Evolutionary conservation across 768 basidiomycete species (phyloP).

Genomic region (Podaxis mareebaensis): DNA sequence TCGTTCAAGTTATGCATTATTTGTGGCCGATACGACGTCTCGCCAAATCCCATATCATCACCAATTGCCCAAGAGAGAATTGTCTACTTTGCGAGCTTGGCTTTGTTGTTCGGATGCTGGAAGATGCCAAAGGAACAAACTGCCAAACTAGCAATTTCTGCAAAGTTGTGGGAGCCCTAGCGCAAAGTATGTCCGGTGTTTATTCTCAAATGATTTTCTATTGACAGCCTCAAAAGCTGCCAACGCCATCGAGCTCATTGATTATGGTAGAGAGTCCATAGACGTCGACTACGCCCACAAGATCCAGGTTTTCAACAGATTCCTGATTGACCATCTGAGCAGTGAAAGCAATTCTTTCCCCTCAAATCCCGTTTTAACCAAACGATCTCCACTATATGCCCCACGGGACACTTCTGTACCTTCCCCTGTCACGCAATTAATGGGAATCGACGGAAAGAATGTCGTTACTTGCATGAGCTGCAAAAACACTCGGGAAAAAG

Average conservation of each 20-base stretch:
- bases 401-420: constrained; percentile 35
- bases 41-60: constrained; percentile 91
- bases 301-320: constrained; percentile 95
- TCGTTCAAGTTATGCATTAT: constrained; percentile 92
- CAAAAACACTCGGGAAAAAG: constrained; percentile 69
- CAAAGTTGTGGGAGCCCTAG: constrained; percentile 85
- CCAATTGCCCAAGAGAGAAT: constrained; percentile 85
- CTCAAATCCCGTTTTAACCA: constrained; percentile 55
- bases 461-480: constrained; percentile 76
- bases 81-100: constrained; percentile 95
- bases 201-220: background rate
- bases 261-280: constrained; percentile 77
- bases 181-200: constrained; percentile 59
- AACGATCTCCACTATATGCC: constrained; percentile 21
- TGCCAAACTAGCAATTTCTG: constrained; percentile 98
- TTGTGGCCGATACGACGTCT: constrained; percentile 71
- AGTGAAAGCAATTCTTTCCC: constrained; percentile 69
- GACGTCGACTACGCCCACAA: constrained; percentile 81
- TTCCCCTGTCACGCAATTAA: constrained; percentile 82
- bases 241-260: constrained; percentile 86
- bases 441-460: constrained; percentile 80
- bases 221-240: constrained; percentile 40
- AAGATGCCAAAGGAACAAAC: constrained; percentile 91
- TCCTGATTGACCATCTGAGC: constrained; percentile 83
- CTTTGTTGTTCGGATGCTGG: constrained; percentile 92